These are phyloP conservation scores for Alternaria dauci DNA, from an alignment of 2,329 filamentous ascomycete species.

Conservation along the genomic window DNA sequence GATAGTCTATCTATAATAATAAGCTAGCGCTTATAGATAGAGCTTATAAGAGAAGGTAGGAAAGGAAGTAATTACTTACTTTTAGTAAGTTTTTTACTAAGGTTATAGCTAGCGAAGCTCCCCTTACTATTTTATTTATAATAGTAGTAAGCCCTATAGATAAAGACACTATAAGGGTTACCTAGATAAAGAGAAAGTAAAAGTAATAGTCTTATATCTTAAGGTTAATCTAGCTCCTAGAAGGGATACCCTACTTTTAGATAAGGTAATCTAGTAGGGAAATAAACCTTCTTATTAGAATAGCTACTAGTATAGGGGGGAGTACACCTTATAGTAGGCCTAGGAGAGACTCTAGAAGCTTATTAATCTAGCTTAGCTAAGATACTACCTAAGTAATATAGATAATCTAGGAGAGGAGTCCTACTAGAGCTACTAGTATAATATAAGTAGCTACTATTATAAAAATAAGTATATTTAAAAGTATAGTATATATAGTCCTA, in stretches of 20 bases:
- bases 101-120: slow-evolving; percentile 14
- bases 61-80: slow-evolving; percentile 30
- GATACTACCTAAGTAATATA: slow-evolving; percentile 13
- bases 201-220: slow-evolving; percentile 27
- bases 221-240: slow-evolving; percentile 12
- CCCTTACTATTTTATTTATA: slow-evolving; percentile 6
- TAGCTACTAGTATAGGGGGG: slow-evolving; percentile 5
- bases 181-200: slow-evolving; percentile 20
- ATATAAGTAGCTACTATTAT: slow-evolving; percentile 3
- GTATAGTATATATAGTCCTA: slow-evolving; percentile 12
- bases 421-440: slow-evolving; percentile 14
- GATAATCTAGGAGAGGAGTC: slow-evolving; percentile 20
- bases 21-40: slow-evolving; percentile 19
- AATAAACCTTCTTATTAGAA: slow-evolving; percentile 12
- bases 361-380: slow-evolving; percentile 15
- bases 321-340: slow-evolving; percentile 17
- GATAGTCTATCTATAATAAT: slow-evolving; percentile 8
- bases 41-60: slow-evolving; percentile 22
- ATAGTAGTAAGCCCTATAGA: slow-evolving; percentile 22
- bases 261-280: slow-evolving; percentile 8
- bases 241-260: slow-evolving; percentile 11
- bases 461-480: slow-evolving; percentile 14
- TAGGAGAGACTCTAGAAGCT: slow-evolving; percentile 14
- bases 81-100: slow-evolving; percentile 28
- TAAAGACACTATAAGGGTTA: slow-evolving; percentile 18